A percentile compares a stretch with the other conserved stretches of the same genome.
Conservation (phyloP, 192 early-diverging fungal species). For the Entophlyctis helioformis region DNA sequence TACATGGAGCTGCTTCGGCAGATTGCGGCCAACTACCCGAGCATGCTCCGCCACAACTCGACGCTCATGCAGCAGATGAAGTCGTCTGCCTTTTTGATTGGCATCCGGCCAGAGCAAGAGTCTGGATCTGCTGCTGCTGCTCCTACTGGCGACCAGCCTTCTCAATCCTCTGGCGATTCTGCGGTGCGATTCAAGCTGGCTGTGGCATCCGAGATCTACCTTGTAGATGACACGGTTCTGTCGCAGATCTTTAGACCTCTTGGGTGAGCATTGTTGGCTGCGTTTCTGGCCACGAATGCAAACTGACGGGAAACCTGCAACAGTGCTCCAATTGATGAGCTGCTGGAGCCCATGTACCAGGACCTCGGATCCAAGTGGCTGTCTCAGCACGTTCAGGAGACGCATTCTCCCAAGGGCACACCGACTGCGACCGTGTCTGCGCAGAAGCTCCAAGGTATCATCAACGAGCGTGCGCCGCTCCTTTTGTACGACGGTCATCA, state of each 20-base stretch:
- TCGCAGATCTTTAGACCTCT: slow-evolving; percentile 65
- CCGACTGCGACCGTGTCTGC: slow-evolving; percentile 19
- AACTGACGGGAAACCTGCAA: neutral
- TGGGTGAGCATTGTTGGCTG: slow-evolving; percentile 10
- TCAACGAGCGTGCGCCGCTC: slow-evolving; percentile 64
- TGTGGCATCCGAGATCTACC: slow-evolving; percentile 54
- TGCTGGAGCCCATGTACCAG: slow-evolving; percentile 52
- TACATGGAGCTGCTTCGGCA: slow-evolving; percentile 60
- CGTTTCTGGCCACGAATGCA: neutral
- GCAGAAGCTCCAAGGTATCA: slow-evolving; percentile 39
- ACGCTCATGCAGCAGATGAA: slow-evolving; percentile 48
- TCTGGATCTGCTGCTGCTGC: too few relatives aligned
- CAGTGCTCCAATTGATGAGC: slow-evolving; percentile 55
- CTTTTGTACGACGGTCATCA: slow-evolving; percentile 53
- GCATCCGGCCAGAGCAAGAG: too few relatives aligned
- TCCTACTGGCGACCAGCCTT: slow-evolving; percentile 14
- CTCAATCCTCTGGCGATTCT: neutral
- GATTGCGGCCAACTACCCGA: slow-evolving; percentile 54
- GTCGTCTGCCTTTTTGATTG: slow-evolving; percentile 50
- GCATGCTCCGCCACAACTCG: slow-evolving; percentile 19
- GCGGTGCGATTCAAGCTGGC: slow-evolving; percentile 52
- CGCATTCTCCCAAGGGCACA: slow-evolving; percentile 32
- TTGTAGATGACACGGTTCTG: slow-evolving; percentile 66
- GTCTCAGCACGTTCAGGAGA: slow-evolving; percentile 48
- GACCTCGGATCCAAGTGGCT: slow-evolving; percentile 56